Base-by-base conservation (phyloP, 2,329 filamentous ascomycete genomes). In the Calcarisporium arbuscula region DNA sequence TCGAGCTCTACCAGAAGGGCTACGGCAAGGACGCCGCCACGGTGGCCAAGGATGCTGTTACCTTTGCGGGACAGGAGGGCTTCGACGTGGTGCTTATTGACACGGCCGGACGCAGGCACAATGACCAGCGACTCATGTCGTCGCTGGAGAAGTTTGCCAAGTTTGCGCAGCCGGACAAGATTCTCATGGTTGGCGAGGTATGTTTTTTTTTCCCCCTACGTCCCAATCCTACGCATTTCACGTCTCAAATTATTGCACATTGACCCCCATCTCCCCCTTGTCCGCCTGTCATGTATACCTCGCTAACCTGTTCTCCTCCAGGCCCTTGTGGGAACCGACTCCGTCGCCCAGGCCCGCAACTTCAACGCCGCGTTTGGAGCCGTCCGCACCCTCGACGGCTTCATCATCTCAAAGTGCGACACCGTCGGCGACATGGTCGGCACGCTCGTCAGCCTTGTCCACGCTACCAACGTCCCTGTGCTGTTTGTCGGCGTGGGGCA, bases 351-450 rank as follows among this genome's bases (percentile, higher is more conserved):
- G 63, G 92, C 94, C 4, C 77, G 89, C 51, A 95, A 95, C 64
- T 98, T 98, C 68, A 95, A 95, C 55, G 79, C 82, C 23, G 85
- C 86, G 3, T 96, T 98, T 62, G 94, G 92, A 20, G 70, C 77
- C 5, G 80, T 79, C 11, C 72, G 90, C 38, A 76, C 77, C 19
- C 72, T 98, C 23, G 94, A 98, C 61, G 92, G 92, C 6, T 98
- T 98, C 61, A 95, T 98, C 56, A 95, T 98, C 50, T 90, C 83
- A 41, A 98, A 98, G 63, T 96, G 92, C 58, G 92, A 98, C 64
- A 98, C 92, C 0, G 94, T 98, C 23, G 94, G 92, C n/a, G 90
- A 95, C 64, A 96, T 96, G 89, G 88, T 95, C 28, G 88, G 75
- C 48, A 95, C 90, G 4, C 68, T 98, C 44, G 92, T 98, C 43